A percentile compares a stretch with the other conserved stretches of the same genome.
phyloP scores from a whole-genome alignment of 768 basidiomycete genomes.

The Amanita brunnescens region DNA sequence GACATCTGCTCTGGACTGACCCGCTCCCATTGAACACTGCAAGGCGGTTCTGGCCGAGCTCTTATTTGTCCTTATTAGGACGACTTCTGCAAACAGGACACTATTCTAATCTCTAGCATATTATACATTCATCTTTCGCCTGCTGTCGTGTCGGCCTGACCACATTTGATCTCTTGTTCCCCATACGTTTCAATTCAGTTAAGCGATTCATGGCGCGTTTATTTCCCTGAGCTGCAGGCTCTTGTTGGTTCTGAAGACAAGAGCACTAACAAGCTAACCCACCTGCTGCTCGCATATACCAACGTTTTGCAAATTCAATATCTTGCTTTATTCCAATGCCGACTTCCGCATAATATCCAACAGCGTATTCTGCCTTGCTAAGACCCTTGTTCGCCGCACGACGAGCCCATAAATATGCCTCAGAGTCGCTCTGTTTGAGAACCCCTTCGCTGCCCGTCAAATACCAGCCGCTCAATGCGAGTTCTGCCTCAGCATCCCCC shows the following conservation, averaged over 20 bases:
- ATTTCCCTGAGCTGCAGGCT: conserved; percentile 81
- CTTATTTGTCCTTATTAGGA: background rate
- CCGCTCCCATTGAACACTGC: conserved; percentile 47
- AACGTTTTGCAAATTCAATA: conserved; percentile 89
- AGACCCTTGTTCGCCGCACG: conserved; percentile 94
- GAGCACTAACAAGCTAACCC: conserved; percentile 18
- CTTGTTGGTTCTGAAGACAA: background rate
- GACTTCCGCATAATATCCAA: conserved; percentile 96
- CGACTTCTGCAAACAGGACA: background rate
- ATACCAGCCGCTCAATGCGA: conserved; percentile 98
- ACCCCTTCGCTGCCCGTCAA: conserved; percentile 93
- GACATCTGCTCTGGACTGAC: conserved; percentile 52
- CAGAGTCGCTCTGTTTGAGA: conserved; percentile 94
- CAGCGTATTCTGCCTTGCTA: conserved; percentile 97
- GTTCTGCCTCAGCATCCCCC: conserved; percentile 89
- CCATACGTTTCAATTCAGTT: conserved; percentile 90
- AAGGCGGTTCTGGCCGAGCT: background rate
- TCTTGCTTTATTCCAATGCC: conserved; percentile 98
- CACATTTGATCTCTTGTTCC: conserved; percentile 67
- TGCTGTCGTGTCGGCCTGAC: conserved; percentile 88
- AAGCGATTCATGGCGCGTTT: conserved; percentile 93
- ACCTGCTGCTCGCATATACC: conserved; percentile 99
- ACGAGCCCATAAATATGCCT: conserved; percentile 98
- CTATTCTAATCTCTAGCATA: conserved; percentile 42
- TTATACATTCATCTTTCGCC: conserved; percentile 89